Conservation (phyloP, 2,329 filamentous ascomycete genomes). For the Xylaria sp. region DNA sequence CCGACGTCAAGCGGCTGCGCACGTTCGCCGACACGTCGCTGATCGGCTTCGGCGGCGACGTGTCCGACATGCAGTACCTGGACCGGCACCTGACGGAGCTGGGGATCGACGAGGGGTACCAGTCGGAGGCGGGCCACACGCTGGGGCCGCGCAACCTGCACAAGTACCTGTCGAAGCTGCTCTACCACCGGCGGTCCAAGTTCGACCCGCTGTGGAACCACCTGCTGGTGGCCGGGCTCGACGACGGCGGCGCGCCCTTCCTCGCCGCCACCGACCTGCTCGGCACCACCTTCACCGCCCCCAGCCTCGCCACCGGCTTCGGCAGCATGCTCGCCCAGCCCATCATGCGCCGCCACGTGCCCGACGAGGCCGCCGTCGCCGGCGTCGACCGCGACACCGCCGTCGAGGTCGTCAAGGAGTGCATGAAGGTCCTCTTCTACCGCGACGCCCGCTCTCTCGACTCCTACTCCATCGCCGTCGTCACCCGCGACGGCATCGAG, state of each 20-base stretch:
- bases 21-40: conserved; percentile 82
- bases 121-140: conserved; percentile 48
- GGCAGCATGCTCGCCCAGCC: conserved; percentile 92
- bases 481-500: conserved; percentile 88
- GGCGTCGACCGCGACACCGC: conserved; percentile 77
- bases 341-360: conserved; percentile 80
- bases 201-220: conserved; percentile 99
- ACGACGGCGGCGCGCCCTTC: conserved; percentile 80
- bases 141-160: conserved; percentile 94
- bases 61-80: conserved; percentile 99
- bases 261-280: conserved; percentile 89
- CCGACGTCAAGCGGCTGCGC: conserved; percentile 92
- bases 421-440: conserved; percentile 98
- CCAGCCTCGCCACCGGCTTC: conserved; percentile 90
- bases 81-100: conserved; percentile 88
- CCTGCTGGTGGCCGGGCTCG: conserved; percentile 86
- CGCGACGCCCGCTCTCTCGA: conserved; percentile 92
- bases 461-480: conserved; percentile 85
- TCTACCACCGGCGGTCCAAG: conserved; percentile 92
- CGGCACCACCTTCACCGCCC: conserved; percentile 86
- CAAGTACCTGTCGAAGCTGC: conserved; percentile 92
- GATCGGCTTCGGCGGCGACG: conserved; percentile 93
- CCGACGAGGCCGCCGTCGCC: conserved; percentile 78
- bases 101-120: conserved; percentile 87
- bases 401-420: conserved; percentile 80